A percentile compares a stretch with the other conserved stretches of the same genome.
Conservation (phyloP, 1,139 yeast species). For the Scheffersomyces illinoinensis region DNA sequence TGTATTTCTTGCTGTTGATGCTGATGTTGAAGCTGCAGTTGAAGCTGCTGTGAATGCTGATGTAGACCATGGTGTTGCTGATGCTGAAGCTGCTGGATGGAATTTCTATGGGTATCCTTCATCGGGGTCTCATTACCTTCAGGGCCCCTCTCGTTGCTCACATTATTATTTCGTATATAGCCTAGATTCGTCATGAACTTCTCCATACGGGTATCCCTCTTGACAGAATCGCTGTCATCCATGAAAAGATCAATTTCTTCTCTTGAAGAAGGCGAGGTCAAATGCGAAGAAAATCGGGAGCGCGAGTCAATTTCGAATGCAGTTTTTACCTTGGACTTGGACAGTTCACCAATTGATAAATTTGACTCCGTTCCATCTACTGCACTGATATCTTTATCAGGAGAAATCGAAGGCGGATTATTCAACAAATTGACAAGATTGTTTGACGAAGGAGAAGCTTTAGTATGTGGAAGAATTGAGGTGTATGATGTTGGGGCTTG, state of each 20-base stretch:
- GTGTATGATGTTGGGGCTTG: neutral
- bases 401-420: neutral
- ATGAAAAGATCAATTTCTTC: slow-evolving; percentile 13
- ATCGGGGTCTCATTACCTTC: neutral
- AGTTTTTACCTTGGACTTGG: neutral
- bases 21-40: no score
- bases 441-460: neutral
- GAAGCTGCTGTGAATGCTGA: neutral
- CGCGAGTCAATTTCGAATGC: neutral
- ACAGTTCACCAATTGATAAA: neutral
- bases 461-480: neutral
- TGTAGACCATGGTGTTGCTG: neutral
- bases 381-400: neutral
- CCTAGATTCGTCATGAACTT: slow-evolving; percentile 15
- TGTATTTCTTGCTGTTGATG: neutral
- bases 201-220: slow-evolving; percentile 10
- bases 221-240: slow-evolving; percentile 12
- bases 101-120: neutral
- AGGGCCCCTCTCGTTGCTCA: neutral
- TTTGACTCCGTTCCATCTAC: neutral
- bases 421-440: neutral
- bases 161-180: slow-evolving; percentile 4
- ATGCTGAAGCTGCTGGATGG: neutral
- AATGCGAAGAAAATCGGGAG: neutral
- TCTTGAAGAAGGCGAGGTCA: slow-evolving; percentile 1